Evolutionary conservation across 192 early-diverging fungal genomes (phyloP).

Genomic region (Backusella tuberculispora): DNA sequence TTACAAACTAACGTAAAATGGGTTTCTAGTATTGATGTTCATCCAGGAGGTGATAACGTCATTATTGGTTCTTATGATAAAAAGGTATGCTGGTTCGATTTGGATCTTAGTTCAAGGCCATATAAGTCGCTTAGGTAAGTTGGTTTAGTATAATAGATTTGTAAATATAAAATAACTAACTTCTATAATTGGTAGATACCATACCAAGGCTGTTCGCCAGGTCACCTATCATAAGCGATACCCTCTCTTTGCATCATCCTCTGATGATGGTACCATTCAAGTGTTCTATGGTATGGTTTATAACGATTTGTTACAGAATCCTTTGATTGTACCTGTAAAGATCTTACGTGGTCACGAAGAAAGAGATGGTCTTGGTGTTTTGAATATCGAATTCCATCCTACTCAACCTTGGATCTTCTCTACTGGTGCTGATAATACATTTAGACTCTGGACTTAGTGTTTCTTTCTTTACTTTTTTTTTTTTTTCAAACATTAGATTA

Average conservation of each 20-base stretch:
- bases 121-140: slow-evolving; percentile 85
- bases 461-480: not conserved
- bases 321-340: slow-evolving; percentile 98
- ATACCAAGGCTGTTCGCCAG: slow-evolving; percentile 86
- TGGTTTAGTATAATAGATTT: not conserved
- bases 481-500: not conserved
- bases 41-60: slow-evolving; percentile 94
- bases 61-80: slow-evolving; percentile 96
- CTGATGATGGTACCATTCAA: slow-evolving; percentile 93
- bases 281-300: slow-evolving; percentile 99
- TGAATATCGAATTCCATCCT: slow-evolving; percentile 84
- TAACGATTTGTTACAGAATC: slow-evolving; percentile 93
- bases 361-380: slow-evolving; percentile 62
- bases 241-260: slow-evolving; percentile 92
- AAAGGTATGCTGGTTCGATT: slow-evolving; percentile 95
- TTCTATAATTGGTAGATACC: slow-evolving; percentile 57
- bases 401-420: slow-evolving; percentile 97
- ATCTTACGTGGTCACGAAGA: slow-evolving; percentile 78
- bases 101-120: slow-evolving; percentile 91
- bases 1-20: slow-evolving; percentile 87
- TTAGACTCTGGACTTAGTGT: slow-evolving; percentile 82
- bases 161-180: not conserved
- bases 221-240: slow-evolving; percentile 85
- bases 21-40: slow-evolving; percentile 95
- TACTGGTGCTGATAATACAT: slow-evolving; percentile 86